phyloP scores from a whole-genome alignment of 2,329 filamentous ascomycete species.

The Myriosclerotinia curreyana region DNA sequence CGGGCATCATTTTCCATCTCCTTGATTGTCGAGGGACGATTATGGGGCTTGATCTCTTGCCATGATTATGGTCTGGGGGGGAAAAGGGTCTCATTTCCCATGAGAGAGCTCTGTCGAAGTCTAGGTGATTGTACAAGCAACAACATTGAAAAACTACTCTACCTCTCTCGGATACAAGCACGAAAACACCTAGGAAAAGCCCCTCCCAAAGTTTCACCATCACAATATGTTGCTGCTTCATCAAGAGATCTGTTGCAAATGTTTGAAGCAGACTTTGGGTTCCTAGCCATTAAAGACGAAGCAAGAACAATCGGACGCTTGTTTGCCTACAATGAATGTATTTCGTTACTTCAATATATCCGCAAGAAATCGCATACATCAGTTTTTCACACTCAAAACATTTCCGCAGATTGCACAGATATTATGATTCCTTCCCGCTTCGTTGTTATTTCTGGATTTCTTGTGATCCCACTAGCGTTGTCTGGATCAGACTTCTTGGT shows the following conservation, averaged over 20 bases:
- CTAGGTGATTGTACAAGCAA: conserved; percentile 52
- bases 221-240: conserved; percentile 28
- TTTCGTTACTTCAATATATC: conserved; percentile 82
- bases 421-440: conserved; percentile 78
- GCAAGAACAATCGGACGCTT: conserved; percentile 78
- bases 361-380: conserved; percentile 71
- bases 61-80: conserved; percentile 74
- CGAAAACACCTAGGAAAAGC: conserved; percentile 21
- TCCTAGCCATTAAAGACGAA: conserved; percentile 80
- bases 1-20: conserved; percentile 92
- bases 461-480: conserved; percentile 79
- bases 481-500: conserved; percentile 82
- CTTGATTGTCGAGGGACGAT: conserved; percentile 77
- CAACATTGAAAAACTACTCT: conserved; percentile 28
- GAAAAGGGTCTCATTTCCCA: conserved; percentile 40
- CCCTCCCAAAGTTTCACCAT: conserved; percentile 22
- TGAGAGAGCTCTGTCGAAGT: conserved; percentile 76
- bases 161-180: conserved; percentile 23
- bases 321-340: conserved; percentile 76
- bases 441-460: conserved; percentile 70
- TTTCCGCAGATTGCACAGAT: conserved; percentile 75
- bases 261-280: conserved; percentile 49
- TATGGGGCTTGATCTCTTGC: conserved; percentile 87
- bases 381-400: conserved; percentile 74
- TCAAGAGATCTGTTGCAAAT: conserved; percentile 29